Evolutionary conservation across 208 protist species (phyloP).

Genomic region (Porcisia hertigi): DNA sequence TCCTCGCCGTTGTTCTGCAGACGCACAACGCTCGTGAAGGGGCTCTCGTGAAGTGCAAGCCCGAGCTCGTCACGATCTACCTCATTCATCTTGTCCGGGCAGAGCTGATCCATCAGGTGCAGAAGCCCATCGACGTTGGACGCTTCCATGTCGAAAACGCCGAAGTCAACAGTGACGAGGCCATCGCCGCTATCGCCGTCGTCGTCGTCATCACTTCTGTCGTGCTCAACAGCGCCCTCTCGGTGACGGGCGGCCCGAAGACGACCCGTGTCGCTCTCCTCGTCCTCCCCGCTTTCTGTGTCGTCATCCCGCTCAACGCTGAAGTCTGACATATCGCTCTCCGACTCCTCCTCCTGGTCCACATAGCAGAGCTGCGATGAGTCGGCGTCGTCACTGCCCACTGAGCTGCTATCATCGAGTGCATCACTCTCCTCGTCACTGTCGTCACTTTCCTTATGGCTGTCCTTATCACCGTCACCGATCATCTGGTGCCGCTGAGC

Average conservation of each 20-base stretch:
- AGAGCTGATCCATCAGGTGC: slow-evolving; percentile 87
- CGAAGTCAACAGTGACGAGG: slow-evolving; percentile 85
- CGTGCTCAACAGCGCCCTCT: neutral
- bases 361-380: neutral
- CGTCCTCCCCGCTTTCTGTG: slow-evolving; percentile 26
- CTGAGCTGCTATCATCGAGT: neutral
- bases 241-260: neutral
- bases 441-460: slow-evolving; percentile 9
- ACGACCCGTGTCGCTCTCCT: neutral
- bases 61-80: slow-evolving; percentile 83
- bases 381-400: neutral
- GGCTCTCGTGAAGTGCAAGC: slow-evolving; percentile 54
- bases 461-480: neutral
- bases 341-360: slow-evolving; percentile 7
- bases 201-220: slow-evolving; percentile 34
- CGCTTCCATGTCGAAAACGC: slow-evolving; percentile 81
- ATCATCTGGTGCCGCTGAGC: neutral
- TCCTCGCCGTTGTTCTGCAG: slow-evolving; percentile 55
- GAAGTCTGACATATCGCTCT: slow-evolving; percentile 17
- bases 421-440: slow-evolving; percentile 8
- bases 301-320: slow-evolving; percentile 10
- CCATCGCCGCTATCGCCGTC: slow-evolving; percentile 36
- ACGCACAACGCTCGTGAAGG: slow-evolving; percentile 78
- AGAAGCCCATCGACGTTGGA: slow-evolving; percentile 69
- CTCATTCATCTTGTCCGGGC: slow-evolving; percentile 84